phyloP scores from a whole-genome alignment of 2,329 filamentous ascomycete species.

The Podosphaera leucotricha region DNA sequence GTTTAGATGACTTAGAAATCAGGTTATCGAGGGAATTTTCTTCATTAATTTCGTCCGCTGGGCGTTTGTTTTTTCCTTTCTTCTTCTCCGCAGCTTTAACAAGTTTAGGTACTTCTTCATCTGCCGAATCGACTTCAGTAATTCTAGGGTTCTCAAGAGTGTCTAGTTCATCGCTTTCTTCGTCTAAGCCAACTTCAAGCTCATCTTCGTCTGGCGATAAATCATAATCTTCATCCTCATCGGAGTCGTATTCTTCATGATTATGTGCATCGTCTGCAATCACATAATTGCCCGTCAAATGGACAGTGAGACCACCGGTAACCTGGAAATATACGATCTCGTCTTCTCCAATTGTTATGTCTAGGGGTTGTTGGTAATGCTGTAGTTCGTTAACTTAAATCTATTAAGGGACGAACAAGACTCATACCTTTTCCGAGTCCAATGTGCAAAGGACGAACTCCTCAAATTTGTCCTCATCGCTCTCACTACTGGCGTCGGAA shows the following conservation, averaged over 20 bases:
- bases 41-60: conserved; percentile 46
- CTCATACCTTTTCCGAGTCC: conserved; percentile 65
- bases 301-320: conserved; percentile 69
- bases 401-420: background rate
- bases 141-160: conserved; percentile 58
- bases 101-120: conserved; percentile 38
- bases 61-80: conserved; percentile 84
- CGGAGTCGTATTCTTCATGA: conserved; percentile 32
- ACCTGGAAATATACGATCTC: conserved; percentile 88
- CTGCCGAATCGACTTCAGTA: conserved; percentile 60
- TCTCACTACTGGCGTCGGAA: conserved; percentile 24
- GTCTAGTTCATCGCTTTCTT: conserved; percentile 56
- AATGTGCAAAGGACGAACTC: conserved; percentile 91
- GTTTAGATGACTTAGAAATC: conserved; percentile 48
- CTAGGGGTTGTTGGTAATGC: conserved; percentile 87
- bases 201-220: conserved; percentile 60
- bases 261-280: conserved; percentile 36
- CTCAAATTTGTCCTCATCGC: conserved; percentile 42
- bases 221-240: conserved; percentile 55
- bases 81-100: conserved; percentile 19
- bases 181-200: conserved; percentile 28
- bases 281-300: conserved; percentile 90
- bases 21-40: conserved; percentile 54
- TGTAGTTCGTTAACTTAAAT: conserved; percentile 17
- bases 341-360: conserved; percentile 72